Percentiles rank a stretch among this genome's conserved stretches.
These are phyloP conservation scores for Fusarium graminum DNA, from an alignment of 2,329 filamentous ascomycete species.

Conservation along the genomic window DNA sequence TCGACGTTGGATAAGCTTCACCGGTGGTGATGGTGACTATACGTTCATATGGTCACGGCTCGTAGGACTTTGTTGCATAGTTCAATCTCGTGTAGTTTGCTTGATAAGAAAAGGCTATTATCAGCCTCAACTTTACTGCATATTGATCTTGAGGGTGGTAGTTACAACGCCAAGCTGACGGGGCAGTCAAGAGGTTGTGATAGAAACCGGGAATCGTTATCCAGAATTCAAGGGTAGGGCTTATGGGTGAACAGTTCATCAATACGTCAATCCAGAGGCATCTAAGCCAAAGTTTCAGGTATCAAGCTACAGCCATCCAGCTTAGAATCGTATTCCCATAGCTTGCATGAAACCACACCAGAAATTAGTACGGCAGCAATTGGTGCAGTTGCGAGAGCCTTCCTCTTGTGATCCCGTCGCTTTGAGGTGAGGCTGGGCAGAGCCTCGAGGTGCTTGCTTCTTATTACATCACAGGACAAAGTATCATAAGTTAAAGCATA, in stretches of 20 bases:
- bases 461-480: background rate
- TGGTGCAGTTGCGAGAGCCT: background rate
- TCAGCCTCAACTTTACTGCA: constrained; percentile 21
- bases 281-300: too few relatives aligned
- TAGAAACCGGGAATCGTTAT: background rate
- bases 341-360: background rate
- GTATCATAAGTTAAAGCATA: background rate
- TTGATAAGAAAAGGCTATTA: constrained; percentile 19
- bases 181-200: background rate
- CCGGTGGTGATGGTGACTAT: constrained; percentile 26
- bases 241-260: background rate
- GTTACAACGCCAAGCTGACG: constrained; percentile 14
- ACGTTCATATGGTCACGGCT: constrained; percentile 25
- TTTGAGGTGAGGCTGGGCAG: background rate
- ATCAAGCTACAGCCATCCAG: background rate
- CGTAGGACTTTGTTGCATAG: constrained; percentile 6
- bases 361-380: background rate
- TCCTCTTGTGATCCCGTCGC: background rate
- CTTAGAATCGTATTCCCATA: background rate
- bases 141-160: constrained; percentile 1
- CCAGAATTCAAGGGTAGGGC: background rate
- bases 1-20: constrained; percentile 23
- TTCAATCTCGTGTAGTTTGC: background rate
- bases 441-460: background rate
- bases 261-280: too few relatives aligned